Evolutionary conservation across 108 stramenopile species (phyloP), one percentile per base, ranked within the genome.

Genomic region (Nitzschia sp.): DNA sequence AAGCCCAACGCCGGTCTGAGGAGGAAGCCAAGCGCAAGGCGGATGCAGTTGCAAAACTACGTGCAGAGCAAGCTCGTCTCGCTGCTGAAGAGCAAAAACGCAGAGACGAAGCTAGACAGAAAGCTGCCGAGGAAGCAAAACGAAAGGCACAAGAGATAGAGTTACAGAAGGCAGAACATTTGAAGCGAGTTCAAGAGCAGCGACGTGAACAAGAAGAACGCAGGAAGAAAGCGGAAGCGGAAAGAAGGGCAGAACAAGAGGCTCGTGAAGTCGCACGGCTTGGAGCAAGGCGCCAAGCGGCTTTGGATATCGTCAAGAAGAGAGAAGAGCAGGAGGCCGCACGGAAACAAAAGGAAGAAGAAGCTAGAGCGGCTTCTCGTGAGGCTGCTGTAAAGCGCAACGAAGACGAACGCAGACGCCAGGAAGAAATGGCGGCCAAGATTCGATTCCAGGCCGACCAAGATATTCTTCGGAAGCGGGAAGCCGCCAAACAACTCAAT

Each of bases 1-100:
- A 51, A 51, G 49, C 49, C 5, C 4, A 8, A 17, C 49, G 49
- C 8, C 49, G 49, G 4, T 17, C 49, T 5, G 21, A 9, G 5
- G 49, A 51, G 21, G 49, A 51, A 51, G 49, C 49, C 4, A 51
- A 51, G 49, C 11, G n/a, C 4, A 51, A 51, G 21, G 49, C 49
- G 4, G 49, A 51, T 17, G 49, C 11, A 19, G 21, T 23, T 23
- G 49, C 49, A 4, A 51, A 23, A 19, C 49, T 5, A 21, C 8
- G 49, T 5, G 49, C 11, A 51, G 49, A 51, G 49, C 8, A 23
- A 23, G n/a, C 21, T 19, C 8, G 49, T n/a, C n/a, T 51, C 4
- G 17, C 17, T 51, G 4, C 21, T 9, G 49, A 51, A 23, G 49
- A 51, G 21, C 49, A 51, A 23, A 13, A 42, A 42, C 49, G 21